Conservation (phyloP, 257 asterid genomes). For the Mentha longifolia region DNA sequence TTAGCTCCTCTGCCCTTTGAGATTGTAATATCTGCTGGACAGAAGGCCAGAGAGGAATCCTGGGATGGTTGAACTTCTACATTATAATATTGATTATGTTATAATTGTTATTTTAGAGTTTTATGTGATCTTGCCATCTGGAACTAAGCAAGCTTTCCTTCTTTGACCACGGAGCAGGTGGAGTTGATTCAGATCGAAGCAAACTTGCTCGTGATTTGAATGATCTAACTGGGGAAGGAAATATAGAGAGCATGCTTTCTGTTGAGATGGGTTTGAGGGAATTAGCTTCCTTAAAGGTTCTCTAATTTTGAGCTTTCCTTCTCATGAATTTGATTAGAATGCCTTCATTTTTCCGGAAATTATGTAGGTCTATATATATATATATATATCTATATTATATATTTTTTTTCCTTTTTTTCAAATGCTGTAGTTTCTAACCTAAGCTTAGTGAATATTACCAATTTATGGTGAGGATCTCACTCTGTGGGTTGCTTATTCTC, state of each 20-base stretch:
- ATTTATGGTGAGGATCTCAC: slow-evolving; percentile 16
- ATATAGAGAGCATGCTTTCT: slow-evolving; percentile 97
- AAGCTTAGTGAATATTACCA: slow-evolving; percentile 12
- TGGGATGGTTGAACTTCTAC: slow-evolving; percentile 71
- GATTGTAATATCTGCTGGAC: slow-evolving; percentile 94
- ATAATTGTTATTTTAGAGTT: slow-evolving; percentile 13
- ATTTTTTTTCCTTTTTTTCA: background rate
- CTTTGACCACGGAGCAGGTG: slow-evolving; percentile 48
- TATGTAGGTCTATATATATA: background rate
- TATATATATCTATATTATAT: no score
- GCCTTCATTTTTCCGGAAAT: slow-evolving; percentile 12
- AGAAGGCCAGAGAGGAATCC: slow-evolving; percentile 90
- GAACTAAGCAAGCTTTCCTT: slow-evolving; percentile 34
- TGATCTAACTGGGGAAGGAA: slow-evolving; percentile 97
- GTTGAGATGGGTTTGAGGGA: slow-evolving; percentile 99
- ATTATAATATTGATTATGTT: slow-evolving; percentile 23
- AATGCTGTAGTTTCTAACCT: slow-evolving; percentile 14
- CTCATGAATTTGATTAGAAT: slow-evolving; percentile 19
- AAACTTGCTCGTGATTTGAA: slow-evolving; percentile 69
- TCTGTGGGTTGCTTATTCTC: slow-evolving; percentile 29
- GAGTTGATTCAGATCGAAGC: slow-evolving; percentile 54
- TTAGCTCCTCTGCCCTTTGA: slow-evolving; percentile 98
- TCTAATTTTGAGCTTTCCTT: slow-evolving; percentile 22
- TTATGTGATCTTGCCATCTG: slow-evolving; percentile 26
- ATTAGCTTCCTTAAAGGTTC: slow-evolving; percentile 93